These are phyloP conservation scores for Pseudogymnoascus sp. DNA, from an alignment of 2,329 filamentous ascomycete species.

Conservation along the genomic window DNA sequence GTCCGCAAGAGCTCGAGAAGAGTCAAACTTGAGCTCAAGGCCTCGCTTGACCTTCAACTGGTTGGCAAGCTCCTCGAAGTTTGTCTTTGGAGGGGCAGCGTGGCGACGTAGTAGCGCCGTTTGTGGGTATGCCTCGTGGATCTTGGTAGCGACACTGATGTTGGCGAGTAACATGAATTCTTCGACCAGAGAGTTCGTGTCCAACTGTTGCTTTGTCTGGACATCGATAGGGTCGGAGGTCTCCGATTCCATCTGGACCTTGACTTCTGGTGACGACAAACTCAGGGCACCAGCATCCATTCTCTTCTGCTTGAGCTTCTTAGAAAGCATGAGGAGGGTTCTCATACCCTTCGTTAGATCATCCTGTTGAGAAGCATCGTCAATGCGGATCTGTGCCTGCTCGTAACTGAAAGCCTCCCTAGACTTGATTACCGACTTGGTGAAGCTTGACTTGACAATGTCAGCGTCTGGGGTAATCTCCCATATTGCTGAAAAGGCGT, in stretches of 20 bases:
- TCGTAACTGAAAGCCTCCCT: constrained; percentile 97
- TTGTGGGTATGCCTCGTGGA: constrained; percentile 87
- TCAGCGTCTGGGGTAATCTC: constrained; percentile 80
- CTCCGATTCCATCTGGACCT: constrained; percentile 90
- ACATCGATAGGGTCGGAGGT: constrained; percentile 94
- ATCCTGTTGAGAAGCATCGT: constrained; percentile 79
- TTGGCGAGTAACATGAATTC: constrained; percentile 99
- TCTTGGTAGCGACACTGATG: constrained; percentile 82
- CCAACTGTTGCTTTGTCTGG: constrained; percentile 86
- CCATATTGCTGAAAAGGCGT: constrained; percentile 79
- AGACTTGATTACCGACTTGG: constrained; percentile 95
- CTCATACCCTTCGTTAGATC: constrained; percentile 87
- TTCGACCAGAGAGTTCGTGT: constrained; percentile 95
- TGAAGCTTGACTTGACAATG: constrained; percentile 78
- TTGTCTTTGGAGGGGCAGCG: constrained; percentile 83
- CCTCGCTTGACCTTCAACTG: constrained; percentile 83
- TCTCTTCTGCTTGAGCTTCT: constrained; percentile 87
- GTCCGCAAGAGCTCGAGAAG: constrained; percentile 86
- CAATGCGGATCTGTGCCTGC: constrained; percentile 86
- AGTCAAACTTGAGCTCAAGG: constrained; percentile 72
- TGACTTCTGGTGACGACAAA: constrained; percentile 94
- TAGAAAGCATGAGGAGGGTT: constrained; percentile 76
- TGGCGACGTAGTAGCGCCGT: constrained; percentile 91
- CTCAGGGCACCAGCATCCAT: constrained; percentile 94
- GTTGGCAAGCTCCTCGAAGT: constrained; percentile 88